phyloP scores from a whole-genome alignment of 2,329 filamentous ascomycete species.

The Aschersonia sp. region DNA sequence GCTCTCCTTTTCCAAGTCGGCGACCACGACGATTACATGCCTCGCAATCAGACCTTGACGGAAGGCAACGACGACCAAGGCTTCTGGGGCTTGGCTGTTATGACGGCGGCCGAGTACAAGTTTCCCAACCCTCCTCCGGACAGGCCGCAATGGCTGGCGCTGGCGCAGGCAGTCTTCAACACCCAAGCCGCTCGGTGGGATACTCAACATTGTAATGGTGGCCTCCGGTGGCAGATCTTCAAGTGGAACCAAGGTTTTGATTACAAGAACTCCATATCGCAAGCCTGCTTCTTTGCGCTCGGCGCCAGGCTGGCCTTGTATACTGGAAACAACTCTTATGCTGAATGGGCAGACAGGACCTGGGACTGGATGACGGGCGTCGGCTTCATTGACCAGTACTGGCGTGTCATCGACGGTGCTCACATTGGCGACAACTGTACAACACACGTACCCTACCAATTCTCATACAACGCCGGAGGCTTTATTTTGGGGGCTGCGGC shows the following conservation, averaged over 20 bases:
- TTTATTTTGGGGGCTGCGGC: constrained; percentile 53
- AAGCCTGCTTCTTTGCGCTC: constrained; percentile 48
- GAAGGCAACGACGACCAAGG: constrained; percentile 65
- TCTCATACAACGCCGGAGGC: constrained; percentile 54
- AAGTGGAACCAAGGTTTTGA: constrained; percentile 68
- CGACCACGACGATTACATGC: constrained; percentile 62
- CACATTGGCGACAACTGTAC: constrained; percentile 43
- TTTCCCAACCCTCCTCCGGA: constrained; percentile 43
- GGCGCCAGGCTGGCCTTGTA: constrained; percentile 59
- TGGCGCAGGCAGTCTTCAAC: constrained; percentile 73
- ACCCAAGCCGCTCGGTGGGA: constrained; percentile 66
- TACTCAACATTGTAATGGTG: constrained; percentile 51
- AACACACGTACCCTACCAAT: constrained; percentile 45
- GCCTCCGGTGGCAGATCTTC: constrained; percentile 75
- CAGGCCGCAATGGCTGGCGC: constrained; percentile 52
- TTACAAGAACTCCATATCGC: constrained; percentile 58
- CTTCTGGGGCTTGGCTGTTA: constrained; percentile 58
- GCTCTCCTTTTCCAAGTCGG: constrained; percentile 66
- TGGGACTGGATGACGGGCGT: constrained; percentile 54
- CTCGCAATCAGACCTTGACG: constrained; percentile 52
- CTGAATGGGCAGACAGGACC: constrained; percentile 58
- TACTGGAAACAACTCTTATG: constrained; percentile 64
- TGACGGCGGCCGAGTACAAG: constrained; percentile 56
- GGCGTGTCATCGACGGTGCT: constrained; percentile 48
- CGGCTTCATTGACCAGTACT: constrained; percentile 44